These are phyloP conservation scores for Vigna nakashimae DNA, from an alignment of 306 rosid genomes.

Conservation along the genomic window DNA sequence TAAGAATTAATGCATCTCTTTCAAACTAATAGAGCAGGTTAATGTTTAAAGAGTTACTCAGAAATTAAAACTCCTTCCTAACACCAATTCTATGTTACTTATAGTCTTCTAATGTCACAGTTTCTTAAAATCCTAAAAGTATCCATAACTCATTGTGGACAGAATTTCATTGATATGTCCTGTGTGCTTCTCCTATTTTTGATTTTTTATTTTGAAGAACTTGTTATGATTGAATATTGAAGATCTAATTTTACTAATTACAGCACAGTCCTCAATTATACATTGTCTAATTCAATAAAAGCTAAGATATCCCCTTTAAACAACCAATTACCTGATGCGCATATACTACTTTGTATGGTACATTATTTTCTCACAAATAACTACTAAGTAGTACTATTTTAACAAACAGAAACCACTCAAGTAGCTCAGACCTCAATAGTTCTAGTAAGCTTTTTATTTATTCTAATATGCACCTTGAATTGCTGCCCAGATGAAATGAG, in stretches of 20 bases:
- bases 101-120: no score
- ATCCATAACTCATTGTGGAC: background rate
- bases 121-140: background rate
- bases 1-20: background rate
- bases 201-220: background rate
- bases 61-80: no score
- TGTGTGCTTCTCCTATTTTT: no score
- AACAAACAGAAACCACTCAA: background rate
- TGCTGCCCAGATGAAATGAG: background rate
- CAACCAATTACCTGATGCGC: background rate
- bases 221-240: background rate
- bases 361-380: background rate
- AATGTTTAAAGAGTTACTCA: no score
- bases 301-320: background rate
- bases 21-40: no score
- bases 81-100: no score
- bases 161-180: no score
- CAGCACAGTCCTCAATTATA: background rate
- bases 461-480: background rate
- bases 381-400: background rate
- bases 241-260: background rate
- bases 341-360: background rate
- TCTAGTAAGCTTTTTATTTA: no score
- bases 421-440: background rate
- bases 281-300: background rate